Evolutionary conservation across 2,329 filamentous ascomycete genomes (phyloP).

Genomic region (Mycosphaerelloides madeirae): DNA sequence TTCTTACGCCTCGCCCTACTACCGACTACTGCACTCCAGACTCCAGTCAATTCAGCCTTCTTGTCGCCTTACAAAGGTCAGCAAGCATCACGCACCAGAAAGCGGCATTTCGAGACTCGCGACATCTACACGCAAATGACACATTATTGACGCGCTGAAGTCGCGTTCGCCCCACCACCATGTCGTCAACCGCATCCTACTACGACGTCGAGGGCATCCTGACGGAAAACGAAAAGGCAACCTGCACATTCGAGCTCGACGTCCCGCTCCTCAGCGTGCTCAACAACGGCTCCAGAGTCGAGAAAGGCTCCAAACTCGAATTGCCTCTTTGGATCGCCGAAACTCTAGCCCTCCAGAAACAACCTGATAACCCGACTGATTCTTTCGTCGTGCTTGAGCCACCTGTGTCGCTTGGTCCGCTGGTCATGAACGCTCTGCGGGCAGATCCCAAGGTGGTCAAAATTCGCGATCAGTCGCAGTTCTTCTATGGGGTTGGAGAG

Average conservation of each 20-base stretch:
- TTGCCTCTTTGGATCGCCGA: conserved; percentile 93
- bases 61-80: neutral
- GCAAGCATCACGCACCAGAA: neutral
- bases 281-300: conserved; percentile 67
- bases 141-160: conserved; percentile 5
- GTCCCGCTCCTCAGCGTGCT: conserved; percentile 83
- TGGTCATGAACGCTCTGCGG: conserved; percentile 83
- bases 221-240: conserved; percentile 89
- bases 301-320: conserved; percentile 71
- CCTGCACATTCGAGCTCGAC: conserved; percentile 89
- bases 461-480: conserved; percentile 72
- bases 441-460: conserved; percentile 85
- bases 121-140: too few species aligned
- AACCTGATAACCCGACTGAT: conserved; percentile 36
- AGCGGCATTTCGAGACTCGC: too few species aligned
- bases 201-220: conserved; percentile 82
- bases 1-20: neutral
- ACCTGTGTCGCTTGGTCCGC: conserved; percentile 68
- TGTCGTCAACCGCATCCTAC: conserved; percentile 65
- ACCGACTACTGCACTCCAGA: conserved; percentile 1
- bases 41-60: neutral
- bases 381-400: conserved; percentile 76
- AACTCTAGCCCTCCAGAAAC: conserved; percentile 69
- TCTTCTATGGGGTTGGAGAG: conserved; percentile 83
- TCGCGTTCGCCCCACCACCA: conserved; percentile 33